Conservation (phyloP, 164 flowering plant species). For the Annona squamosa region DNA sequence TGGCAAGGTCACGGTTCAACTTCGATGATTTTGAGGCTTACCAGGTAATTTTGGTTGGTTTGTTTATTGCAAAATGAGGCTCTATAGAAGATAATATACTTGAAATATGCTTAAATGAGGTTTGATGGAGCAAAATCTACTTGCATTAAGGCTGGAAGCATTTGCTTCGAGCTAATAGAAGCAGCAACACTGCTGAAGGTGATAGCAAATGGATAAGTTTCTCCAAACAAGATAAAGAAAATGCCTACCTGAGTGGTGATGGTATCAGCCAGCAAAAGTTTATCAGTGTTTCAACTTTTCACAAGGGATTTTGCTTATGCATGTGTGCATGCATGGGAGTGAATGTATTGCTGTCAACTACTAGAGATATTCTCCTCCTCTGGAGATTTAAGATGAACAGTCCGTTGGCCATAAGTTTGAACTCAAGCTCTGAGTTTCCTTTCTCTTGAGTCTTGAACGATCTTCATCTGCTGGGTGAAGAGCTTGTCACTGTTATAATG, state of each 20-base stretch:
- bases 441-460: not conserved
- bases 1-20: conserved; percentile 46
- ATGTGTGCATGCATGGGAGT: not conserved
- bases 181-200: not conserved
- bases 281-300: not conserved
- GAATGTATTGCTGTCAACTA: not conserved
- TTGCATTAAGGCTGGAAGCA: not conserved
- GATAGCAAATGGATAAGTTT: not conserved
- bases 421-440: not conserved
- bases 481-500: not conserved
- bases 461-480: not conserved
- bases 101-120: not conserved
- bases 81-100: not conserved
- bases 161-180: not conserved
- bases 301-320: not conserved
- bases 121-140: not conserved
- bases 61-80: not conserved
- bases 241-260: not conserved
- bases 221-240: not conserved
- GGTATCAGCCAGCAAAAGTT: not conserved
- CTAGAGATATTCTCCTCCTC: not conserved
- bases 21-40: conserved; percentile 68
- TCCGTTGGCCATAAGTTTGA: not conserved
- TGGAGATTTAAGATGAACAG: not conserved
- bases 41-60: conserved; percentile 30